A percentile compares a stretch with the other conserved stretches of the same genome.
Evolutionary conservation across 2,329 filamentous ascomycete genomes (phyloP).

Genomic region (Pseudogymnoascus sp.): DNA sequence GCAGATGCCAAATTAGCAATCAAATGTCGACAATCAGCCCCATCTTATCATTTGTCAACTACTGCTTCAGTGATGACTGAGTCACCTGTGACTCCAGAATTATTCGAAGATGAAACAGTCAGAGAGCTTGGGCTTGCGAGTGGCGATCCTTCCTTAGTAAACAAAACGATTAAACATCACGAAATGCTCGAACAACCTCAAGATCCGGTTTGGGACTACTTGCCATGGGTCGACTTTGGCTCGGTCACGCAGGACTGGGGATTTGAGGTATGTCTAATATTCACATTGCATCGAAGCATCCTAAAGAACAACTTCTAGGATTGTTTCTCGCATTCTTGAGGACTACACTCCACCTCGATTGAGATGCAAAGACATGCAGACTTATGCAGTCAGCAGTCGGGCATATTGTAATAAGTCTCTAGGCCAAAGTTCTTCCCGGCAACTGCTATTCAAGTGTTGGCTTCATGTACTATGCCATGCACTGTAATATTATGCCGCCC

Average conservation of each 20-base stretch:
- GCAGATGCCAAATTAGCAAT: neutral
- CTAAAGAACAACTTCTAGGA: neutral
- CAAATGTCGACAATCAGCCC: neutral
- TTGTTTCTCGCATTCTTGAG: constrained; percentile 1
- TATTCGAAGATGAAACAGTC: neutral
- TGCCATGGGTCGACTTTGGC: neutral
- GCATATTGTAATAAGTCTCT: no score
- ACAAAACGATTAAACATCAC: constrained; percentile 1
- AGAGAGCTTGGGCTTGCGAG: constrained; percentile 3
- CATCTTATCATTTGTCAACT: neutral
- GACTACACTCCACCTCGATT: neutral
- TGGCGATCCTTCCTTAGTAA: neutral
- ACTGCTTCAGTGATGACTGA: neutral
- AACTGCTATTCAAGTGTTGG: no score
- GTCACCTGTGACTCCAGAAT: neutral
- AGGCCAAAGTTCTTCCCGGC: no score
- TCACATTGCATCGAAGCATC: neutral
- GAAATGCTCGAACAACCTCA: neutral
- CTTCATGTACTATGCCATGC: no score
- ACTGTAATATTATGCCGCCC: no score
- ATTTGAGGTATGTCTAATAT: neutral
- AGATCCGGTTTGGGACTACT: neutral
- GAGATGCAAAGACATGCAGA: neutral
- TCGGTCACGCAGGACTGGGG: constrained; percentile 2
- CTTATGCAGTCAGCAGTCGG: no score